Evolutionary conservation across 2,329 filamentous ascomycete species (phyloP).

Genomic region (Scortechinia acanthostroma): DNA sequence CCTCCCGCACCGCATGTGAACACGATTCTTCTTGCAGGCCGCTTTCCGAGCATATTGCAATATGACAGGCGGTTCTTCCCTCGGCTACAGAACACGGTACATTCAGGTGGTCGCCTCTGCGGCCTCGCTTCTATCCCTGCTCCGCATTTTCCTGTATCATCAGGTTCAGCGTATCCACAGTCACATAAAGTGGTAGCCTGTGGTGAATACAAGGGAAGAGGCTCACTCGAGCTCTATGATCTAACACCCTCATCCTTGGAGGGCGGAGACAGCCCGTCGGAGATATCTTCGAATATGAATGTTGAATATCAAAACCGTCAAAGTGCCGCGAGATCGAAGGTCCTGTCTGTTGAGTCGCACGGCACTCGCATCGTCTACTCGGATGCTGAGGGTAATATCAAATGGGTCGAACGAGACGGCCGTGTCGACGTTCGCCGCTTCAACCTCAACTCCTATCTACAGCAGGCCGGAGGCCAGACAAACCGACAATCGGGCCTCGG

Average conservation of each 20-base stretch:
- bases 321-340: not conserved
- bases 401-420: not conserved
- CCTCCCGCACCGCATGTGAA: not conserved
- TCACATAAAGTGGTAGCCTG: not conserved
- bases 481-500: too few relatives aligned
- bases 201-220: slow-evolving; percentile 1
- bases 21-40: not conserved
- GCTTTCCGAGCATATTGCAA: not conserved
- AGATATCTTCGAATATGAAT: not conserved
- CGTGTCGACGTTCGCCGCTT: not conserved
- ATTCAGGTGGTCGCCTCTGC: not conserved
- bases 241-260: not conserved
- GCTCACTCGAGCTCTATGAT: not conserved
- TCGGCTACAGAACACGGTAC: not conserved
- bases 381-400: not conserved
- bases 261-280: not conserved
- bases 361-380: not conserved
- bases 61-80: not conserved
- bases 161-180: not conserved
- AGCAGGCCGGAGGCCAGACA: too few relatives aligned
- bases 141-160: not conserved
- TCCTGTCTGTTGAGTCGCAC: not conserved
- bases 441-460: not conserved
- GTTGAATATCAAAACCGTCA: not conserved
- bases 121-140: not conserved